These are phyloP conservation scores for barrel medic (Medicago truncatula) DNA, from an alignment of 306 rosid genomes.

Conservation along the genomic window DNA sequence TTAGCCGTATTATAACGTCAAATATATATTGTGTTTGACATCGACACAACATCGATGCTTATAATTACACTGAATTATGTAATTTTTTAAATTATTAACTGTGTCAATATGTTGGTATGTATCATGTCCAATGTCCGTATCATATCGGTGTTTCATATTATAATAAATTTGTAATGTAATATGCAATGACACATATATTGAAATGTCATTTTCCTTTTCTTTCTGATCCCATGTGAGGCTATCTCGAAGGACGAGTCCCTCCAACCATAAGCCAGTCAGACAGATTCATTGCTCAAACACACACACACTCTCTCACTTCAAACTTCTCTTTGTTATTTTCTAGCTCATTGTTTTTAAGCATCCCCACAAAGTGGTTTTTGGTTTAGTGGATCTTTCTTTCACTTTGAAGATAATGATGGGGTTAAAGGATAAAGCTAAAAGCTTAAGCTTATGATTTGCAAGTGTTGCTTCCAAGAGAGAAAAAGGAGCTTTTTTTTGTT, in stretches of 20 bases:
- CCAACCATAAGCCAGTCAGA: slow-evolving; percentile 60
- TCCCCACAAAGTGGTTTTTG: slow-evolving; percentile 34
- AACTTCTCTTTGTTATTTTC: slow-evolving; percentile 27
- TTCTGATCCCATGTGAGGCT: slow-evolving; percentile 79
- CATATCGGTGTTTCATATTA: too few relatives aligned
- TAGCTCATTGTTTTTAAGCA: slow-evolving; percentile 51
- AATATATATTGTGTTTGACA: too few relatives aligned
- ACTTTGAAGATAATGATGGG: slow-evolving; percentile 18
- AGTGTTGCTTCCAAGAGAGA: slow-evolving; percentile 50
- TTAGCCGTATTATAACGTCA: too few relatives aligned
- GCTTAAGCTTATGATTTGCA: slow-evolving; percentile 56
- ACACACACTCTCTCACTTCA: slow-evolving; percentile 35
- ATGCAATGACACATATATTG: slow-evolving; percentile 42
- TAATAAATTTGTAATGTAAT: too few relatives aligned
- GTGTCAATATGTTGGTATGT: too few relatives aligned
- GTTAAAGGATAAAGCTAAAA: slow-evolving; percentile 50
- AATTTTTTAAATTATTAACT: too few relatives aligned
- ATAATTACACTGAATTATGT: too few relatives aligned
- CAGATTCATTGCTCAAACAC: slow-evolving; percentile 37
- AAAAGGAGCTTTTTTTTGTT: slow-evolving; percentile 27
- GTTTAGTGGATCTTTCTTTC: background rate
- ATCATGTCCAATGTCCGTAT: too few relatives aligned
- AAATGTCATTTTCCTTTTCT: slow-evolving; percentile 55
- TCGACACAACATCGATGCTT: too few relatives aligned
- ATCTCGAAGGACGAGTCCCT: slow-evolving; percentile 60